Evolutionary conservation across 768 basidiomycete genomes (phyloP).

Genomic region (Bullera alba): DNA sequence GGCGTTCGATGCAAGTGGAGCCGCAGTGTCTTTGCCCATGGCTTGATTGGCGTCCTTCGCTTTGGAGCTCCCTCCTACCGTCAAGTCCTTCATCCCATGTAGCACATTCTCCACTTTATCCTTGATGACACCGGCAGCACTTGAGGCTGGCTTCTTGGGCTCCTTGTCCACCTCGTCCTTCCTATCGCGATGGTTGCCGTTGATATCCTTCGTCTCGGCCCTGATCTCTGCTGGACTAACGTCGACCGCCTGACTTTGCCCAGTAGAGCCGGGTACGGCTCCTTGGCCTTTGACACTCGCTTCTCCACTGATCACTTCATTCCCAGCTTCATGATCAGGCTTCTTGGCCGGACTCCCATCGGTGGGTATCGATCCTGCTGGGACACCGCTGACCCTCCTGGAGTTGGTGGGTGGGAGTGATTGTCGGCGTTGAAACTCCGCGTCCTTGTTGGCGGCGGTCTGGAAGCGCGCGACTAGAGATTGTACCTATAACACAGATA

Average conservation of each 20-base stretch:
- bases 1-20: not conserved
- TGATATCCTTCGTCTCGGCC: no score
- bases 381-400: not conserved
- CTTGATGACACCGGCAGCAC: not conserved
- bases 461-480: constrained; percentile 36
- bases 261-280: no score
- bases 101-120: not conserved
- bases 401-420: not conserved
- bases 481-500: constrained; percentile 23
- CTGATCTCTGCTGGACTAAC: no score
- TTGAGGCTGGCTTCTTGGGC: not conserved
- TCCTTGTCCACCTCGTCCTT: not conserved
- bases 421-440: constrained; percentile 14
- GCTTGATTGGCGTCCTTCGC: not conserved
- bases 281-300: no score
- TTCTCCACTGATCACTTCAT: no score
- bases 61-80: not conserved
- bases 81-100: not conserved
- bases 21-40: not conserved
- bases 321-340: no score
- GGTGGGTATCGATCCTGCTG: not conserved
- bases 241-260: no score
- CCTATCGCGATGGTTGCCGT: no score
- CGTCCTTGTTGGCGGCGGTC: constrained; percentile 30
- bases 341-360: not conserved